Evolutionary conservation across 257 asterid species (phyloP).

Genomic region (Primulina eburnea): DNA sequence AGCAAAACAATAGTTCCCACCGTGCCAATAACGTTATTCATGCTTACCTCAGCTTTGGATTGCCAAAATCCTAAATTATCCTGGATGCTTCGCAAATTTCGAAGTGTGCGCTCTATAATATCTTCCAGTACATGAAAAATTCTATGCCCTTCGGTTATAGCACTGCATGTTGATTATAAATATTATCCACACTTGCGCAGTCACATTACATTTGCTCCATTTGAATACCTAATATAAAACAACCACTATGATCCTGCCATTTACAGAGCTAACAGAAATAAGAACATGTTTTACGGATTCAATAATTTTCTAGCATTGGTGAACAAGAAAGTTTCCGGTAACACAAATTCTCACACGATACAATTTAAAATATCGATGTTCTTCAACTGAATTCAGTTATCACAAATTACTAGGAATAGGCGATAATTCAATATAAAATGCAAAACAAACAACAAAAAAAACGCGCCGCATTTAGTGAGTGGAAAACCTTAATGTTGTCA

Average conservation of each 20-base stretch:
- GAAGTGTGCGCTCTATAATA: conserved; percentile 58
- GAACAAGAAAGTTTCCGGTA: neutral
- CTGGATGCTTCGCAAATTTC: conserved; percentile 73
- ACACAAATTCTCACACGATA: neutral
- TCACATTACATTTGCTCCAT: conserved; percentile 5
- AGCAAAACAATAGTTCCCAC: conserved; percentile 20
- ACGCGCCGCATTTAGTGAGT: neutral
- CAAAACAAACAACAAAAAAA: neutral
- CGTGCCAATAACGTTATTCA: conserved; percentile 18
- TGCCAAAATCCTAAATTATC: conserved; percentile 83
- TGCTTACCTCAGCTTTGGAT: conserved; percentile 78
- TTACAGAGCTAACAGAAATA: conserved; percentile 1
- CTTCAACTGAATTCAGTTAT: neutral
- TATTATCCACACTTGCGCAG: conserved; percentile 16
- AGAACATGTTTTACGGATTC: neutral
- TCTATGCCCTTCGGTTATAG: conserved; percentile 42
- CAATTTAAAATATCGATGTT: neutral
- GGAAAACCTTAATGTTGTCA: neutral
- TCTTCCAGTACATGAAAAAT: conserved; percentile 69
- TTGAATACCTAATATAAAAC: conserved; percentile 7
- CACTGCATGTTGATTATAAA: conserved; percentile 47
- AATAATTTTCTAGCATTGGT: neutral
- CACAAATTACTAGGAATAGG: neutral
- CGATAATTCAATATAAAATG: neutral
- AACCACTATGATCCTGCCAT: conserved; percentile 2